Evolutionary conservation across 2,329 filamentous ascomycete genomes (phyloP), one percentile per base, ranked within the genome.

Genomic region (Dothideomycetes sp.): DNA sequence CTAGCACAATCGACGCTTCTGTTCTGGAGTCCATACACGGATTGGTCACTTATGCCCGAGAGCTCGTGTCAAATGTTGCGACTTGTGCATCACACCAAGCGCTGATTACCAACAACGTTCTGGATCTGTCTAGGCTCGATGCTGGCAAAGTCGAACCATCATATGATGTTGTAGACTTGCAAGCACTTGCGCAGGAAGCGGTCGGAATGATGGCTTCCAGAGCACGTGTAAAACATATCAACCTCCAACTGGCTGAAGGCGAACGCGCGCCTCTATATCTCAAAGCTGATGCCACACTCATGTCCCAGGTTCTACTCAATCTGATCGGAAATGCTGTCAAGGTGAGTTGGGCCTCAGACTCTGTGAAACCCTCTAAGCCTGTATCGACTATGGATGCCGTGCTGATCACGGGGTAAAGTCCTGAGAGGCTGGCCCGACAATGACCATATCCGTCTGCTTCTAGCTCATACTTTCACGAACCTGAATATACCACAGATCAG

Each of bases 141-240:
- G 43, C 43, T 13, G 43, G 43, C 10, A 45, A 42, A 22, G 43
- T 45, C 9, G 43, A 45, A 19, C 37, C 38, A 2, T 45, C 38
- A 19, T 36, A 18, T 12, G 43, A 42, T 9, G 19, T 45, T n/a
- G 32, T 45, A 4, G 43, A 45, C 11, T 11, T 45, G 9, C 32
- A 25, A 15, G 37, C 37, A 4, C 38, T 45, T 10, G 18, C 38
- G 7, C 31, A 34, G 8, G 16, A 45, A 22, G 23, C 38, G n/a
- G 38, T 45, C 5, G 30, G 20, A 10, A 45, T 45, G 43, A 41
- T 45, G 37, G 35, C 23, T 2, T 41, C 43, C 4, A 42, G 33
- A 33, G 43, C 43, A 17, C 37, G 32, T 5, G 43, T 25, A 3
- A 45, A 45, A n/a, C 42, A 37, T 3, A 45, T 45, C 9, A 25